Percentiles rank a stretch among this genome's conserved stretches.
Conservation (phyloP, 2,329 filamentous ascomycete species). For the Cercospora citrullina region DNA sequence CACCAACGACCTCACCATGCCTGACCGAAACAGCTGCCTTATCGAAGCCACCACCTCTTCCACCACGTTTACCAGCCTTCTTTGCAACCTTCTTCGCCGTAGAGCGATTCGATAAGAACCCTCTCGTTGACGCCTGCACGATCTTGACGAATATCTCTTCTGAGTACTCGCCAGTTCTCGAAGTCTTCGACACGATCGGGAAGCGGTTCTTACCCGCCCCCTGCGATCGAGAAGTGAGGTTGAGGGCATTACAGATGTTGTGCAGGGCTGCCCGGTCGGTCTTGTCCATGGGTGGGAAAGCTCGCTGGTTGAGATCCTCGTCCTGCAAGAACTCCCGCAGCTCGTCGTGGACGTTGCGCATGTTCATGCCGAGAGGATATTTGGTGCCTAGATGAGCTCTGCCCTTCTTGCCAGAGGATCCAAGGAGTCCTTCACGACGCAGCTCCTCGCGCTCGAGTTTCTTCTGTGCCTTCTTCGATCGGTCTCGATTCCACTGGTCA, state of each 20-base stretch:
- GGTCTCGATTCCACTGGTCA: constrained; percentile 47
- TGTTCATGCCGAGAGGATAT: constrained; percentile 70
- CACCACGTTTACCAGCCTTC: constrained; percentile 40
- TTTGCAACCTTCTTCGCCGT: constrained; percentile 40
- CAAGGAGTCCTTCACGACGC: constrained; percentile 47
- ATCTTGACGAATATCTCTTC: constrained; percentile 55
- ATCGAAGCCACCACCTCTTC: constrained; percentile 43
- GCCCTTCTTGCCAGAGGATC: constrained; percentile 39
- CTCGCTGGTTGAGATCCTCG: constrained; percentile 62
- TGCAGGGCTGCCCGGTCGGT: constrained; percentile 75
- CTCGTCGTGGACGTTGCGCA: constrained; percentile 70
- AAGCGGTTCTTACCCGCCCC: constrained; percentile 73
- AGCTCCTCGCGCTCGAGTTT: constrained; percentile 51
- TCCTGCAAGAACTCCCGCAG: constrained; percentile 69
- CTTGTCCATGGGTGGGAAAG: constrained; percentile 82
- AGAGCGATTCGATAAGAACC: constrained; percentile 50
- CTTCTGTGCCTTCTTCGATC: constrained; percentile 48
- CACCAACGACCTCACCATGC: constrained; percentile 87
- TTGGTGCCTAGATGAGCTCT: constrained; percentile 61
- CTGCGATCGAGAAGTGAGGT: constrained; percentile 79
- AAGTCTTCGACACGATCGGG: constrained; percentile 74
- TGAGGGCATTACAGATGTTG: constrained; percentile 71
- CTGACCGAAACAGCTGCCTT: constrained; percentile 58
- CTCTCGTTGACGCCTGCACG: constrained; percentile 42
- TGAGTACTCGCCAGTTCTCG: constrained; percentile 61